Evolutionary conservation across 257 asterid species (phyloP).

Genomic region (Coffea canephora): DNA sequence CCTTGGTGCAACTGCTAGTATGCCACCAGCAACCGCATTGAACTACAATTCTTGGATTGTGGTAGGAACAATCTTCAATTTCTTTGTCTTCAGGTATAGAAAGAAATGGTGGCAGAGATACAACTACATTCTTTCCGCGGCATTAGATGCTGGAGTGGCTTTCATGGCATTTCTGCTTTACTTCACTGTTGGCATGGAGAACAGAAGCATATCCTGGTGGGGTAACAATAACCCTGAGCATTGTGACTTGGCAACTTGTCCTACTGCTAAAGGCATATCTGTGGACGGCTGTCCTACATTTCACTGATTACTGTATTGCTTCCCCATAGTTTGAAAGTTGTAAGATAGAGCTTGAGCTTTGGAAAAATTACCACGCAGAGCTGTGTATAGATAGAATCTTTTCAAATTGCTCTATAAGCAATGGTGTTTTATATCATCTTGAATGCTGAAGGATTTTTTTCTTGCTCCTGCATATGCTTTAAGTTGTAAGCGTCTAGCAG

Average conservation of each 20-base stretch:
- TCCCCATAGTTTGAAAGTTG: too few species aligned
- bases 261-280: slow-evolving; percentile 77
- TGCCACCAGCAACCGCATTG: slow-evolving; percentile 93
- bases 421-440: too few species aligned
- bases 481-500: too few species aligned
- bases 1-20: slow-evolving; percentile 66
- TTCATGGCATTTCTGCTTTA: slow-evolving; percentile 81
- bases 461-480: too few species aligned
- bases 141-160: slow-evolving; percentile 90
- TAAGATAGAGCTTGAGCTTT: too few species aligned
- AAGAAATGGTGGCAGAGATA: slow-evolving; percentile 93
- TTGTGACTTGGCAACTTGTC: slow-evolving; percentile 77
- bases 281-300: slow-evolving; percentile 60
- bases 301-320: too few species aligned
- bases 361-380: too few species aligned
- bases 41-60: slow-evolving; percentile 90
- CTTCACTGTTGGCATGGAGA: slow-evolving; percentile 60
- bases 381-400: too few species aligned
- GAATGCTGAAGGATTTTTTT: too few species aligned
- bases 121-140: slow-evolving; percentile 84
- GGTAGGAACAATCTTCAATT: slow-evolving; percentile 83
- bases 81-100: slow-evolving; percentile 70
- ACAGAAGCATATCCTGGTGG: slow-evolving; percentile 68
- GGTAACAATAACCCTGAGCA: slow-evolving; percentile 76
- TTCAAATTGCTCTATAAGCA: too few species aligned